phyloP scores from a whole-genome alignment of 306 rosid species.

The Rosa lucieae region DNA sequence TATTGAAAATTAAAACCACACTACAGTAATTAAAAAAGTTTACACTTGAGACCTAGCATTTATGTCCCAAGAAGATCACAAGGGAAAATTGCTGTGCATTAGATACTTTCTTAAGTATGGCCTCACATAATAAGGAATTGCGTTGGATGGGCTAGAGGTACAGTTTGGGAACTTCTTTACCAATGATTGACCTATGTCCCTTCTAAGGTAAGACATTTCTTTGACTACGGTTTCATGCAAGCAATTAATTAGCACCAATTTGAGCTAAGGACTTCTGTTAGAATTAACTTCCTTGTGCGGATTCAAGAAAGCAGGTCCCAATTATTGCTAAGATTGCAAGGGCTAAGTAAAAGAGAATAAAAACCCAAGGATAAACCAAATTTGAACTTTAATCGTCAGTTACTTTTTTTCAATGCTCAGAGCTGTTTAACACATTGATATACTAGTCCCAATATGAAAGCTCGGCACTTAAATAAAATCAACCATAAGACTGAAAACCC shows the following conservation, averaged over 20 bases:
- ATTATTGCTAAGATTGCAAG: not conserved
- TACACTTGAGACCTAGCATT: not conserved
- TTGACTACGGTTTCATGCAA: not conserved
- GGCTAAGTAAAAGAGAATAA: not conserved
- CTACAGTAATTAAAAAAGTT: not conserved
- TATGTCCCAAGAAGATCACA: not conserved
- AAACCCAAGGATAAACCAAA: not conserved
- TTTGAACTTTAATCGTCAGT: not conserved
- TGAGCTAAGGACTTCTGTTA: not conserved
- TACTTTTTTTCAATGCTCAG: not conserved
- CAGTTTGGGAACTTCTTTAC: not conserved
- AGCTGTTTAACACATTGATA: not conserved
- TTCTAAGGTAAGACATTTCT: too few species aligned
- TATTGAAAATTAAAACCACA: not conserved
- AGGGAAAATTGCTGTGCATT: not conserved
- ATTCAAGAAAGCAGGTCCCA: not conserved
- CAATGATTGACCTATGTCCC: not conserved
- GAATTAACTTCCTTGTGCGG: not conserved
- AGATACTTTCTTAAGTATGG: not conserved
- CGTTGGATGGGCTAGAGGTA: too few species aligned
- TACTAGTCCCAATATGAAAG: not conserved
- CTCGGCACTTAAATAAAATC: not conserved
- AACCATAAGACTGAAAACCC: not conserved
- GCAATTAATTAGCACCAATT: not conserved
- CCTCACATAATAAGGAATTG: not conserved